These are phyloP conservation scores for Alternaria novae-zelandiae DNA, from an alignment of 2,329 filamentous ascomycete genomes.

Conservation along the genomic window DNA sequence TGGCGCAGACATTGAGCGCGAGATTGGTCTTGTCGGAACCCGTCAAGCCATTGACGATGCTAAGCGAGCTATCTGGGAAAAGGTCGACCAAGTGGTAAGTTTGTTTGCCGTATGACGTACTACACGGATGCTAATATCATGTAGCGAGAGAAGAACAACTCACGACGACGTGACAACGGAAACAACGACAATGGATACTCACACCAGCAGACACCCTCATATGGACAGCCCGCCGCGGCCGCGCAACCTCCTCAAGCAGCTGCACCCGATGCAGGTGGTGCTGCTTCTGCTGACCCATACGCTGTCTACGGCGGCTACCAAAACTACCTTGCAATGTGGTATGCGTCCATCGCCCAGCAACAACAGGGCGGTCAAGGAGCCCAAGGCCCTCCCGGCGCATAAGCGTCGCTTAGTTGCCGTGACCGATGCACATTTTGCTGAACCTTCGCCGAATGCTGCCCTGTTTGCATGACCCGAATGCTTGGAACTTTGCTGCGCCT, in stretches of 20 bases:
- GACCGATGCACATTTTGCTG: constrained; percentile 46
- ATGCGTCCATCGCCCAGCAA: constrained; percentile 69
- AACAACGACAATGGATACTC: constrained; percentile 54
- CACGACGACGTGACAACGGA: constrained; percentile 49
- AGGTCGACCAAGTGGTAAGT: constrained; percentile 86
- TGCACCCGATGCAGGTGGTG: constrained; percentile 58
- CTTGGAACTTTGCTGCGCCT: constrained; percentile 32
- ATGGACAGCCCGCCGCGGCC: constrained; percentile 44
- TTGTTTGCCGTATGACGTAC: not conserved
- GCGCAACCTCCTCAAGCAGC: constrained; percentile 35
- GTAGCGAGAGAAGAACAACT: constrained; percentile 57
- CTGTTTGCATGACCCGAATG: constrained; percentile 48
- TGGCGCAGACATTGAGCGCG: constrained; percentile 79
- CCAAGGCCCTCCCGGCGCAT: constrained; percentile 46
- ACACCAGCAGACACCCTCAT: constrained; percentile 51
- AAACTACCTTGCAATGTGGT: constrained; percentile 81
- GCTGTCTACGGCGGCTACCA: constrained; percentile 84
- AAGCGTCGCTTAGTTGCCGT: constrained; percentile 40
- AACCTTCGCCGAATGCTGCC: constrained; percentile 45
- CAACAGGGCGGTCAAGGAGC: constrained; percentile 44
- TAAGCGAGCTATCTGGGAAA: constrained; percentile 86
- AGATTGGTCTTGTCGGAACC: constrained; percentile 83
- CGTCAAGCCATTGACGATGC: constrained; percentile 79
- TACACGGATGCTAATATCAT: constrained; percentile 23
- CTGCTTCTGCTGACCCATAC: constrained; percentile 59